Evolutionary conservation across 345 rosid genomes (phyloP), one percentile per base, ranked within the genome.

Genomic region (Raphanus raphanistrum): DNA sequence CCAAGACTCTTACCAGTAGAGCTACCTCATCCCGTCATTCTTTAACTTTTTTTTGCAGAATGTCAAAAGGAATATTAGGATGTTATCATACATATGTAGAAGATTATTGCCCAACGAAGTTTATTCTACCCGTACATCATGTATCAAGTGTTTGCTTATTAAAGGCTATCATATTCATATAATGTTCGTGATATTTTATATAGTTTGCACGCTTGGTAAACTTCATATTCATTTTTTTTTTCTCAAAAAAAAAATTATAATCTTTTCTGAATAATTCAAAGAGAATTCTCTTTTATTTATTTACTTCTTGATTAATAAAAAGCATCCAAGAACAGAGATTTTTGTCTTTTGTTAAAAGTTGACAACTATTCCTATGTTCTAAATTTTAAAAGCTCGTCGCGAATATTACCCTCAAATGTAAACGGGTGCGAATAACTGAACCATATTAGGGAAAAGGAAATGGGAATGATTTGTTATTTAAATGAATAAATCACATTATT

Each of bases 331-430:
- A 77, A 63, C 48, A 52, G 33, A 71, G 5, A 9, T 15, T 29
- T 55, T 63, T 55, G 57, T 41, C 17, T n/a, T 58, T 9, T 78
- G 9, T 72, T 71, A 77, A 28, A 28, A 72, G 52, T 25, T 16
- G 27, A 45, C 28, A 60, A 79, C 74, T 79, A 73, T 79, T 79
- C 58, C 48, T 29, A 73, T 76, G 77, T 73, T 67, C 70, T 73
- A 73, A 61, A 72, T 0, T 67, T 27, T 68, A 50, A 66, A 72
- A 68, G 68, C 70, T 60, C 58, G 78, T 60, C 15, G 25, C 59
- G 77, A 79, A 79, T 73, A 79, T 48, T 73, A 61, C 73, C 35
- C 36, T 33, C 73, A 60, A 67, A 48, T 79, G 63, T 67, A 72
- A 60, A 79, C 59, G 70, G 57, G 13, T 8, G 26, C 69, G 45